These are phyloP conservation scores for Yarrowia galli DNA, from an alignment of 1,139 yeast species.

Conservation along the genomic window DNA sequence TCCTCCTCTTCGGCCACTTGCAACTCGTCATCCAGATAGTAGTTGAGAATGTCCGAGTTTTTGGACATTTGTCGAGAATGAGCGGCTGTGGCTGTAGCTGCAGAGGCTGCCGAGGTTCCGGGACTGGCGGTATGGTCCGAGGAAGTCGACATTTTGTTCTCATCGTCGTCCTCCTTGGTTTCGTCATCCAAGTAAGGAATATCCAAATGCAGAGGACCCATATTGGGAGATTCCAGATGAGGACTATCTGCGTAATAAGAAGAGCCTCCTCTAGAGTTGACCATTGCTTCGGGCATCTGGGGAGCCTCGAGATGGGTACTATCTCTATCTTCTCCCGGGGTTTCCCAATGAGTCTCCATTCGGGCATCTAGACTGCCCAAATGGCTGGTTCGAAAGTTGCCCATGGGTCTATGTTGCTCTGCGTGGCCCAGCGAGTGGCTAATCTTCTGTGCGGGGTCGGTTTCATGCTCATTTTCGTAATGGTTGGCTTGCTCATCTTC, in stretches of 20 bases:
- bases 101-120: background rate
- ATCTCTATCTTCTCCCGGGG: slow-evolving; percentile 24
- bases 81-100: slow-evolving; percentile 3
- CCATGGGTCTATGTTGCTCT: slow-evolving; percentile 19
- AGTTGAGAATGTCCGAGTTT: slow-evolving; percentile 28
- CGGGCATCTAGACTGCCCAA: slow-evolving; percentile 30
- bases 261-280: slow-evolving; percentile 14
- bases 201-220: slow-evolving; percentile 17
- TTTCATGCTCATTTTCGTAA: slow-evolving; percentile 3
- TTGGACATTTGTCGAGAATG: slow-evolving; percentile 23
- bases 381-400: slow-evolving; percentile 11
- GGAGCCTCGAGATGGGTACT: slow-evolving; percentile 12
- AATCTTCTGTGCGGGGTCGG: slow-evolving; percentile 26
- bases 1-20: slow-evolving; percentile 33
- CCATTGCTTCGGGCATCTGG: slow-evolving; percentile 16
- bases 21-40: slow-evolving; percentile 34
- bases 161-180: slow-evolving; percentile 5
- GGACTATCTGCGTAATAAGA: slow-evolving; percentile 33
- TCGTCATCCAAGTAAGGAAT: slow-evolving; percentile 30
- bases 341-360: slow-evolving; percentile 31
- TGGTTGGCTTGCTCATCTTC: slow-evolving; percentile 30
- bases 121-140: slow-evolving; percentile 26
- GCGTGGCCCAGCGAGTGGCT: slow-evolving; percentile 29
- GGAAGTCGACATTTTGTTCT: slow-evolving; percentile 15
- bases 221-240: slow-evolving; percentile 13